A percentile compares a stretch with the other conserved stretches of the same genome.
Conservation (phyloP, 2,329 filamentous ascomycete species). For the Colletotrichum sp. region DNA sequence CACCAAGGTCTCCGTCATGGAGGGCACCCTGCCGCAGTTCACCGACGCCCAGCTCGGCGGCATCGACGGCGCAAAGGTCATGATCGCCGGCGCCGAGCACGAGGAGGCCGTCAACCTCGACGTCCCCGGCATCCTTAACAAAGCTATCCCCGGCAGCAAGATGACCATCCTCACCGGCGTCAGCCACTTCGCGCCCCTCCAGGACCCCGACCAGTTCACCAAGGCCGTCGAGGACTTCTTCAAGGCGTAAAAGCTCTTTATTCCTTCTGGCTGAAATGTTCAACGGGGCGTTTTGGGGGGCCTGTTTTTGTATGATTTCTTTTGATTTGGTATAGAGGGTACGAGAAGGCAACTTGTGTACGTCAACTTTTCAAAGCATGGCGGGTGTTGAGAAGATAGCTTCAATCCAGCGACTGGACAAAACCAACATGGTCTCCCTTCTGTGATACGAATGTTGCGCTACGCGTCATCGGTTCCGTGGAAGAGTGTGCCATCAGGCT, state of each 20-base stretch:
- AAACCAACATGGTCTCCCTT: neutral
- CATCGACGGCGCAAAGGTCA: conserved; percentile 33
- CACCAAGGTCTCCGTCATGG: conserved; percentile 39
- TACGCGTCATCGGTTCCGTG: neutral
- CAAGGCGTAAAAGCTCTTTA: neutral
- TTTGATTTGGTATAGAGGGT: neutral
- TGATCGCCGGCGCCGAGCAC: conserved; percentile 34
- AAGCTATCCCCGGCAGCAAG: conserved; percentile 40
- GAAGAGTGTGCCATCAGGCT: neutral
- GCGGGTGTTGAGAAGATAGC: neutral
- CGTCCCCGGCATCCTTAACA: conserved; percentile 37
- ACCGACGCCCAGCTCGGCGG: conserved; percentile 30
- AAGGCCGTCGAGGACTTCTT: conserved; percentile 34
- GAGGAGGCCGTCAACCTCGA: conserved; percentile 44
- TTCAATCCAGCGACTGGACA: neutral
- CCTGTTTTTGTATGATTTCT: neutral
- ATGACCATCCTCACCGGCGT: conserved; percentile 39
- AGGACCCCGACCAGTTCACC: conserved; percentile 41
- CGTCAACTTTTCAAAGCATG: neutral
- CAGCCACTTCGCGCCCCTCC: conserved; percentile 48
- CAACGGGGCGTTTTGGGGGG: neutral
- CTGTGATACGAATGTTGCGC: neutral
- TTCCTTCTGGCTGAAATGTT: neutral
- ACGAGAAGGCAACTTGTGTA: neutral
- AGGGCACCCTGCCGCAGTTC: conserved; percentile 38